These are phyloP conservation scores for Phtheirospermum japonicum DNA, from an alignment of 257 asterid genomes.

Conservation along the genomic window DNA sequence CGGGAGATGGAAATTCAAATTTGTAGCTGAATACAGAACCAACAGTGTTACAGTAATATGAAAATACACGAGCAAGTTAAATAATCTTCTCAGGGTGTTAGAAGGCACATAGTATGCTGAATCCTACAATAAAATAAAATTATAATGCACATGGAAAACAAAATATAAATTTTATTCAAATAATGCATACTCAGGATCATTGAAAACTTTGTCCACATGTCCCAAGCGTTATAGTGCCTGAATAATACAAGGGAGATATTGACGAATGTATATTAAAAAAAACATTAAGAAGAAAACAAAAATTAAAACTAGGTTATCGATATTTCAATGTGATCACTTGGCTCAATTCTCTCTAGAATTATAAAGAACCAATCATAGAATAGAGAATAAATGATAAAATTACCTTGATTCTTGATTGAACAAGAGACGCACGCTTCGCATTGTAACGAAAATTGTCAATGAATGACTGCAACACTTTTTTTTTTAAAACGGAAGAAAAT, in stretches of 20 bases:
- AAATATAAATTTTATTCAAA: slow-evolving; percentile 12
- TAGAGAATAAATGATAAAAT: too few relatives aligned
- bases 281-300: background rate
- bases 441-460: too few relatives aligned
- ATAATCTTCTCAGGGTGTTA: slow-evolving; percentile 12
- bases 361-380: too few relatives aligned
- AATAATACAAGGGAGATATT: slow-evolving; percentile 26
- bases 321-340: too few relatives aligned
- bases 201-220: slow-evolving; percentile 74
- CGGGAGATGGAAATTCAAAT: too few relatives aligned
- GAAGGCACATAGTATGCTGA: slow-evolving; percentile 9
- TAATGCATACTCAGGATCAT: too few relatives aligned
- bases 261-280: background rate
- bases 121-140: slow-evolving; percentile 8
- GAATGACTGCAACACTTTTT: too few relatives aligned
- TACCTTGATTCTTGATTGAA: too few relatives aligned
- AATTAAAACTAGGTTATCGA: background rate
- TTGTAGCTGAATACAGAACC: slow-evolving; percentile 58
- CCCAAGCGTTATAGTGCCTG: slow-evolving; percentile 95
- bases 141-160: background rate
- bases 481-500: slow-evolving; percentile 2
- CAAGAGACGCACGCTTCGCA: too few relatives aligned
- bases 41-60: slow-evolving; percentile 18
- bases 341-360: too few relatives aligned
- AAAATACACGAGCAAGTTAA: slow-evolving; percentile 23